These are phyloP conservation scores for Fusarium nurragi DNA, from an alignment of 2,329 filamentous ascomycete genomes.

Conservation along the genomic window DNA sequence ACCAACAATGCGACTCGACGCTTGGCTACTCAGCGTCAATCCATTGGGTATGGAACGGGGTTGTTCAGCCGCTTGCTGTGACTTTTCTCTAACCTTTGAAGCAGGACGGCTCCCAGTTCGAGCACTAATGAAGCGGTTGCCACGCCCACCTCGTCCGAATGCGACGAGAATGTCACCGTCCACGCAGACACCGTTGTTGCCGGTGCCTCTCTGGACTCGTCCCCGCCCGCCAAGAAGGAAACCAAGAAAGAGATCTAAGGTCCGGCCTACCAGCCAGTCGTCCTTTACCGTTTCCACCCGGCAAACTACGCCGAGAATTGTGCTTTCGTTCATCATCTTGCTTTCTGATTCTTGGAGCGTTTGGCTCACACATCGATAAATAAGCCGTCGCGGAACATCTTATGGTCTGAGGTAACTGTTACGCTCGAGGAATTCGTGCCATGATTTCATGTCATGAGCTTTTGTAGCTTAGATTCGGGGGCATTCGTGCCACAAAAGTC, in stretches of 20 bases:
- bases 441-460: slow-evolving; percentile 48
- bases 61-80: slow-evolving; percentile 39
- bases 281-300: background rate
- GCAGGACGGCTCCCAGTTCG: slow-evolving; percentile 53
- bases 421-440: slow-evolving; percentile 46
- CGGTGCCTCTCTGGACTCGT: slow-evolving; percentile 57
- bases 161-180: slow-evolving; percentile 65
- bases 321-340: slow-evolving; percentile 18
- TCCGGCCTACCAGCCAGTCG: background rate
- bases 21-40: slow-evolving; percentile 48
- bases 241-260: slow-evolving; percentile 44
- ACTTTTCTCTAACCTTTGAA: slow-evolving; percentile 48
- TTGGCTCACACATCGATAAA: slow-evolving; percentile 36
- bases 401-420: slow-evolving; percentile 51
- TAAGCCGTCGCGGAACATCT: slow-evolving; percentile 49
- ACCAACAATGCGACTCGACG: slow-evolving; percentile 38
- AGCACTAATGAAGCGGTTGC: slow-evolving; percentile 52
- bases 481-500: slow-evolving; percentile 39
- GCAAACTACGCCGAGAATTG: background rate
- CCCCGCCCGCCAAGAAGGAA: slow-evolving; percentile 58
- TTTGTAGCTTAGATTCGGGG: slow-evolving; percentile 55
- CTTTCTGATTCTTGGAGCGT: slow-evolving; percentile 33
- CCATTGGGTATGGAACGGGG: slow-evolving; percentile 49
- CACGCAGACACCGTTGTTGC: slow-evolving; percentile 60
- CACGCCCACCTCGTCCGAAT: slow-evolving; percentile 58